A percentile compares a stretch with the other conserved stretches of the same genome.
phyloP scores from a whole-genome alignment of 2,329 filamentous ascomycete species.

The Pseudopithomyces chartarum region DNA sequence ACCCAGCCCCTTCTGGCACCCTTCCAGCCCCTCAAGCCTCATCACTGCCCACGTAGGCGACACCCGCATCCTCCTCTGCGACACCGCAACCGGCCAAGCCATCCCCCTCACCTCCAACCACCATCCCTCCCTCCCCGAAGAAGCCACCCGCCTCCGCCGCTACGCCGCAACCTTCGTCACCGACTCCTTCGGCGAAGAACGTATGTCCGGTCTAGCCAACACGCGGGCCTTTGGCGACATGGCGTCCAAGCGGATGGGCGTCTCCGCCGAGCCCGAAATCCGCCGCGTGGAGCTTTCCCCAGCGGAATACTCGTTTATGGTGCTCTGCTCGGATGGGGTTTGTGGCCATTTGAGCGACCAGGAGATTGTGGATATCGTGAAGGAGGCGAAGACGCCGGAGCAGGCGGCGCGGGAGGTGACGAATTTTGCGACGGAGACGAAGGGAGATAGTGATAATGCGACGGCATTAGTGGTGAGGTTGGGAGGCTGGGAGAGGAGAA shows the following conservation, averaged over 20 bases:
- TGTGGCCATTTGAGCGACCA: constrained; percentile 86
- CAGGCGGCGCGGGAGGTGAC: constrained; percentile 80
- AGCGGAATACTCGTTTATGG: constrained; percentile 86
- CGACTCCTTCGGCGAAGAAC: constrained; percentile 96
- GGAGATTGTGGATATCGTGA: constrained; percentile 94
- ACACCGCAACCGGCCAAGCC: constrained; percentile 79
- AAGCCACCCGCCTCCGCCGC: constrained; percentile 80
- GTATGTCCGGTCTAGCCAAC: constrained; percentile 91
- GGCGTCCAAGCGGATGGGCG: constrained; percentile 86
- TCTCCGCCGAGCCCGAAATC: constrained; percentile 92
- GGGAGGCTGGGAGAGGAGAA: constrained; percentile 70
- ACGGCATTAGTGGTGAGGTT: constrained; percentile 67
- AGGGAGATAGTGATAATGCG: constrained; percentile 65
- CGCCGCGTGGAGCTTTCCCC: constrained; percentile 77
- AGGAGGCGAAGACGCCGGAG: constrained; percentile 90
- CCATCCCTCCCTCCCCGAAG: constrained; percentile 84
- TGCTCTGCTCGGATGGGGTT: constrained; percentile 87
- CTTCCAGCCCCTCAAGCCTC: constrained; percentile 79
- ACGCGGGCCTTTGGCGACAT: constrained; percentile 94
- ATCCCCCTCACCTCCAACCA: constrained; percentile 87
- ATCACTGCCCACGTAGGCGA: constrained; percentile 92
- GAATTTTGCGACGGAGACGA: constrained; percentile 85
- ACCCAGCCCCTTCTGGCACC: constrained; percentile 93
- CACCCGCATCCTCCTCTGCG: constrained; percentile 86
- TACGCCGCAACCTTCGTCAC: constrained; percentile 88